Conservation (phyloP, 2,329 filamentous ascomycete genomes). For the Monosporascus ibericus region DNA sequence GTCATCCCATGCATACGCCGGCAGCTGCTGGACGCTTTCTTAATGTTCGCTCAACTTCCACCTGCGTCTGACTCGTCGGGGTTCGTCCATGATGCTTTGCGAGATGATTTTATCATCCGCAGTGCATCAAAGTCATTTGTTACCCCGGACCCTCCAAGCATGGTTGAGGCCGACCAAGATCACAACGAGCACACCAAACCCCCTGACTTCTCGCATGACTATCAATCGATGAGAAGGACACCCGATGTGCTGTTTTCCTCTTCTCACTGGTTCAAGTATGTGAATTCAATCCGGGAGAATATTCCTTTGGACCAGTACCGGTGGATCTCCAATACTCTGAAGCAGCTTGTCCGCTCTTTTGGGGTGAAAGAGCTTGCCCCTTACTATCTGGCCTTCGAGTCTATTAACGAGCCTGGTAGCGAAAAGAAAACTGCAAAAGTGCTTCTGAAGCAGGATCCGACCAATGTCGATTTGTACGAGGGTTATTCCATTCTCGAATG, state of each 20-base stretch:
- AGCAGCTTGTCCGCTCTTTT: constrained; percentile 44
- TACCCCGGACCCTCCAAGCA: constrained; percentile 1
- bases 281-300: constrained; percentile 19
- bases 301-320: constrained; percentile 29
- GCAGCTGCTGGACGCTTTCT: constrained; percentile 61
- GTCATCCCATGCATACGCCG: constrained; percentile 29
- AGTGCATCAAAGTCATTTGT: constrained; percentile 26
- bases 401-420: constrained; percentile 42
- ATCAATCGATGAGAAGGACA: constrained; percentile 18
- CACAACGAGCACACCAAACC: constrained; percentile 9
- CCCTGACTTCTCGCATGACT: constrained; percentile 17
- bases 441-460: constrained; percentile 62
- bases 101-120: constrained; percentile 46
- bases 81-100: constrained; percentile 30
- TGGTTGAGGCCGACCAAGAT: neutral
- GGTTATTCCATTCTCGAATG: constrained; percentile 71
- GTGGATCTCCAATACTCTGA: constrained; percentile 50
- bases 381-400: constrained; percentile 66
- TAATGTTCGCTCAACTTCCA: constrained; percentile 62
- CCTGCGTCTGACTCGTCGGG: constrained; percentile 28
- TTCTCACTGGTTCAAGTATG: constrained; percentile 37
- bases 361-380: constrained; percentile 52
- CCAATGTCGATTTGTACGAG: constrained; percentile 66
- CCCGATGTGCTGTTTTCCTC: constrained; percentile 47
- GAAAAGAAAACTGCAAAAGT: constrained; percentile 67